These are phyloP conservation scores for Platanthera zijinensis DNA, from an alignment of 106 monocot species.

Conservation along the genomic window DNA sequence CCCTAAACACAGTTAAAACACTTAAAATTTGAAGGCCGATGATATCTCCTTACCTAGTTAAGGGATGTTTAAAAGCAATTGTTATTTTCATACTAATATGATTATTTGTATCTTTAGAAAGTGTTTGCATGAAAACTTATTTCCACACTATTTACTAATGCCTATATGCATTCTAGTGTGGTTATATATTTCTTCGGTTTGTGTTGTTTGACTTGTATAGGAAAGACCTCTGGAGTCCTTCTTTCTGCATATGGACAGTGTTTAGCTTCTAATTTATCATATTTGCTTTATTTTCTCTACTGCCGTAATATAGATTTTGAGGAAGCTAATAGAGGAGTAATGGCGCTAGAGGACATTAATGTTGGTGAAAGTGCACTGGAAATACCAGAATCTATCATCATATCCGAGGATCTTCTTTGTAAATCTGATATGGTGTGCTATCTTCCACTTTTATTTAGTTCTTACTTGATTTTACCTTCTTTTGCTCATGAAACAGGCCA, in stretches of 20 bases:
- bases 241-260: background rate
- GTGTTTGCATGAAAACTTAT: background rate
- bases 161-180: background rate
- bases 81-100: background rate
- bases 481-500: background rate
- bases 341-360: slow-evolving; percentile 62
- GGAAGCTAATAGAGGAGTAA: slow-evolving; percentile 85
- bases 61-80: background rate
- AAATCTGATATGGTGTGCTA: slow-evolving; percentile 66
- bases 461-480: background rate
- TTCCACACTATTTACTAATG: background rate
- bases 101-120: background rate
- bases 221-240: background rate
- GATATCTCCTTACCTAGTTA: too few relatives aligned
- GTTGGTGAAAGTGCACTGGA: slow-evolving; percentile 71
- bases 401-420: slow-evolving; percentile 61
- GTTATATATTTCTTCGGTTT: background rate
- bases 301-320: slow-evolving; percentile 56
- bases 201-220: background rate
- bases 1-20: too few relatives aligned
- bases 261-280: background rate
- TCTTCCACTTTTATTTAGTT: slow-evolving; percentile 1
- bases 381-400: slow-evolving; percentile 78
- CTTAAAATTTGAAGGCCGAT: too few relatives aligned
- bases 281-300: background rate